phyloP scores from a whole-genome alignment of 352 stramenopile species.

The Globisporangium viniferum region DNA sequence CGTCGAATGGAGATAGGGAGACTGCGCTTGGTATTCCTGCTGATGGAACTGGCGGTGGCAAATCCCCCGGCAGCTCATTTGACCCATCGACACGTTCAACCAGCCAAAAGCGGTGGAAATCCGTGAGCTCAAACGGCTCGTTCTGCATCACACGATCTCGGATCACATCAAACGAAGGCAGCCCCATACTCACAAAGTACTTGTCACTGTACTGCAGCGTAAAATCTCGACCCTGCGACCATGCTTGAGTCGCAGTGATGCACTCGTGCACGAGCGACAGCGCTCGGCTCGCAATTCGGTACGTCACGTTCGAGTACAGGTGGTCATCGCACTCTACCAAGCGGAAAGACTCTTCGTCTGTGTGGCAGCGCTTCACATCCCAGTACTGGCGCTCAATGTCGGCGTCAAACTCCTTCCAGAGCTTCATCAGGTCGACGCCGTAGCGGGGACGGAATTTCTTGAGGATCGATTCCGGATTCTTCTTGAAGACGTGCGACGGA shows the following conservation, averaged over 20 bases:
- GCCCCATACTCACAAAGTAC: conserved; percentile 5
- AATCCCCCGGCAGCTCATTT: background rate
- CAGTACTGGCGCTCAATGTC: conserved; percentile 7
- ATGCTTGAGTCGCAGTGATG: background rate
- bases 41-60: too few relatives aligned
- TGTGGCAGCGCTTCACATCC: conserved; percentile 1
- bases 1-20: conserved; percentile 2
- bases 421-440: background rate
- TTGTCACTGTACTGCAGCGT: background rate
- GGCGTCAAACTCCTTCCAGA: background rate
- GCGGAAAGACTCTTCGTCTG: conserved; percentile 1
- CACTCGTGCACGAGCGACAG: conserved; percentile 5
- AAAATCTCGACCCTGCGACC: background rate
- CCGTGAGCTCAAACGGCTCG: background rate
- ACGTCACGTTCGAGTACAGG: conserved; percentile 2
- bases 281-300: conserved; percentile 1
- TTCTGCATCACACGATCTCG: conserved; percentile 1
- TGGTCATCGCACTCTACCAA: background rate
- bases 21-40: background rate
- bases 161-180: background rate
- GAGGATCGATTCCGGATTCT: conserved; percentile 9
- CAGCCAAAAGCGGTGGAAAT: conserved; percentile 6
- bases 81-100: background rate
- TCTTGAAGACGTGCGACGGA: conserved; percentile 1
- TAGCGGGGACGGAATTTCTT: conserved; percentile 5